Base-by-base conservation (phyloP, 1,139 yeast species). In the Pichia sp. region DNA sequence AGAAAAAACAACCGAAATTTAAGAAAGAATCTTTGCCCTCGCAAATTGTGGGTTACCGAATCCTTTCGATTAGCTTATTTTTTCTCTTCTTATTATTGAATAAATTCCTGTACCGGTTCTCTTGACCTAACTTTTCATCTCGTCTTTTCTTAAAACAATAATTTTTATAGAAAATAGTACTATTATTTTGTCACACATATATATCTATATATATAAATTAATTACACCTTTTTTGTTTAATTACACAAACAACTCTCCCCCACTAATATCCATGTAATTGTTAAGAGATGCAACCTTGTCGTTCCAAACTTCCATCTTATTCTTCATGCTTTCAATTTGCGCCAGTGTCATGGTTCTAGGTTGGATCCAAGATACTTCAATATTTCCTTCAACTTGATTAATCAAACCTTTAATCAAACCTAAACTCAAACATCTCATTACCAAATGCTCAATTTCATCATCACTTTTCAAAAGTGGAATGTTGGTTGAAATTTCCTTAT, bases 321-420 rank as follows among this genome's bases (percentile, higher is more conserved):
- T 73, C 55, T 79, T 79, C 83, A 92, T 87, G 46, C 75, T 74
- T 46, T 73, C 76, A 49, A 90, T 86, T 70, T 92, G 97, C 40
- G 76, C 77, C 56, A 72, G 74, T 60, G 87, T 87, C 73, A 92
- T 82, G 46, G 89, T 87, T 59, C 97, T 76, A 46, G 98, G 97
- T 68, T 92, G 97, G 51, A 90, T 82, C 97, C 98, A 92, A 24
- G 87, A 80, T 44, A 92, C 81, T 28, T 84, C 79, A 51, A 92
- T 86, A 11, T 82, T 68, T 61, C 82, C 78, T 46, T 79, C 78
- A 41, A 89, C 87, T 68, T 92, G 96, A 62, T 92, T 95, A 57
- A 92, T 92, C 45, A 77, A 73, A 9, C 98, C 98, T 64, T 80
- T 79, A 56, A 92, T 75, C 55, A 94, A 73, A 22, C 86, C 86